Base-by-base conservation (phyloP, 176 grass and related monocot species). In the Rhipidocladum racemiflorum region DNA sequence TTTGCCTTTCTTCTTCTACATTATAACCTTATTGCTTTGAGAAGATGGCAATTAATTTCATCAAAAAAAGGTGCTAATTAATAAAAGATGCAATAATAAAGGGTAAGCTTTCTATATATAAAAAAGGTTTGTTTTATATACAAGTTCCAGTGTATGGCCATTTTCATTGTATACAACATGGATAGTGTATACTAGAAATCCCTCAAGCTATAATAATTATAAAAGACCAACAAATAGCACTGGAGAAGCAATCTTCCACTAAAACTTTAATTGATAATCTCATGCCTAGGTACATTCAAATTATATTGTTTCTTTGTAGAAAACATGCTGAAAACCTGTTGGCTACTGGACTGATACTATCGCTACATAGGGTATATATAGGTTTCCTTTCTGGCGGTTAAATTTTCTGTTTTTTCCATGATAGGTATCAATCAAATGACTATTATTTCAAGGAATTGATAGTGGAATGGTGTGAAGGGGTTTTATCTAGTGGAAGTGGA, bases 381-480 rank as follows among this genome's bases (percentile, higher is more conserved):
- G 10, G 21, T 73, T 86, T 64, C 1, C 65, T n/a, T 78, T 84
- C 65, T 60, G 39, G 24, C n/a, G 25, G 16, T 75, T 77, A 61
- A 80, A 27, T 73, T 70, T 56, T 67, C 65, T 63, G 36, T n/a
- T 63, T 57, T 68, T 59, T 21, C 60, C 27, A n/a, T 89, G 80
- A 63, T 68, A 98, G 95, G 61, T 93, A 84, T 84, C 73, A 82
- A 77, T 64, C 90, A 43, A 92, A 94, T 86, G 92, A 98, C 71
- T 88, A 89, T 81, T 98, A 95, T 81, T 90, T 98, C 42, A 95
- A 95, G 82, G 87, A 86, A 72, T 84, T 98, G 83, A 91, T 98
- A 84, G 90, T 95, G 50, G 95, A 98, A 84, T 98, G 95, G 95
- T 93, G 95, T 82, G 95, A 98, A 95, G 95, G 92, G 57, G 90